Base-by-base conservation (phyloP, 148 eudicot species). In the Simmondsia chinensis region DNA sequence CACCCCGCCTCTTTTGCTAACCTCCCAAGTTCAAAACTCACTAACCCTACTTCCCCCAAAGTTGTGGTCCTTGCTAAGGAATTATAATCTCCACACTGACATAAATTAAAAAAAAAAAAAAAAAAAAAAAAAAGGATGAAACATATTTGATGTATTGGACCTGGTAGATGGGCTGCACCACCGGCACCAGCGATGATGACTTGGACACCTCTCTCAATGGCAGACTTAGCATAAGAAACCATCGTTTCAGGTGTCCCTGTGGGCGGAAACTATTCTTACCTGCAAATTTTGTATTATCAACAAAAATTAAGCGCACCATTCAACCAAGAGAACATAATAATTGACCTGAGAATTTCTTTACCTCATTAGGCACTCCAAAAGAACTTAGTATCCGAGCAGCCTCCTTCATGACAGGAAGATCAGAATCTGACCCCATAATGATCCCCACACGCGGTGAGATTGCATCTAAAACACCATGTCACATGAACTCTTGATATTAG, bases 101-200 rank as follows among this genome's bases (percentile, higher is more conserved):
- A n/a, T n/a, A n/a, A n/a, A n/a, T n/a, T n/a, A n/a, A n/a, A n/a
- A n/a, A n/a, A n/a, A n/a, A n/a, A n/a, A n/a, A n/a, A n/a, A n/a
- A n/a, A n/a, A n/a, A n/a, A n/a, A n/a, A n/a, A n/a, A n/a, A n/a
- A 43, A 22, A 38, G 32, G 15, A 49, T 15, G 15, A 48, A 54
- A 37, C 3, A 7, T 31, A 13, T 41, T 46, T 35, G 7, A 6
- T 11, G 55, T 32, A 22, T 26, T 16, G 31, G 29, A 84, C 97
- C 97, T 84, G 97, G 97, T 73, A 89, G 79, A 74, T 89, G 97
- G 23, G 97, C 95, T 17, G 97, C 97, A 55, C 95, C 97, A 57
- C 97, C 97, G 42, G 97, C 97, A 51, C 97, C 97, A 34, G 97
- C 97, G 71, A 89, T 81, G 50, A 89, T 81, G 29, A 89, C 63